Evolutionary conservation across 345 rosid species (phyloP).

Genomic region (Pistacia integerrima): DNA sequence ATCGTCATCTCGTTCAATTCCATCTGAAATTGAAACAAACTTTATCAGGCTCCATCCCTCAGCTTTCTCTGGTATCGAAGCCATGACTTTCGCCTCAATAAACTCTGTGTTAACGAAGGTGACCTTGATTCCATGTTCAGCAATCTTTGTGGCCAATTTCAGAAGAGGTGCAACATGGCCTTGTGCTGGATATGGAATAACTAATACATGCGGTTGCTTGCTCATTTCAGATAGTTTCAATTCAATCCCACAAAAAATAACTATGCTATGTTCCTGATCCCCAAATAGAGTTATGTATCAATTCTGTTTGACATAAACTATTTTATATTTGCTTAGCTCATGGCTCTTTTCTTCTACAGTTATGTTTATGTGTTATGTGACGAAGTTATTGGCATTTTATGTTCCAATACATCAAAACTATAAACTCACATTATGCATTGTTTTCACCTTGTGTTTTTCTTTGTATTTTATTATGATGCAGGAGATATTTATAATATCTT

Average conservation of each 20-base stretch:
- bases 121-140: constrained; percentile 36
- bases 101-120: constrained; percentile 38
- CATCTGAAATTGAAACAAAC: constrained; percentile 32
- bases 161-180: constrained; percentile 39
- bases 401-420: too few species aligned
- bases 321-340: too few species aligned
- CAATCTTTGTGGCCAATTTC: constrained; percentile 36
- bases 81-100: constrained; percentile 21
- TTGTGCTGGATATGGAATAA: constrained; percentile 34
- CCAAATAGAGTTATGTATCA: background rate
- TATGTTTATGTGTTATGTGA: too few species aligned
- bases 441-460: too few species aligned
- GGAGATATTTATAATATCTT: too few species aligned
- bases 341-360: too few species aligned
- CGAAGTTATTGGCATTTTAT: too few species aligned
- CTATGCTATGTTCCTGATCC: too few species aligned
- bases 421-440: too few species aligned
- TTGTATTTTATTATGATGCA: too few species aligned
- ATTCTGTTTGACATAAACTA: too few species aligned
- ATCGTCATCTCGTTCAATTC: constrained; percentile 2
- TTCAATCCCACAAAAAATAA: background rate
- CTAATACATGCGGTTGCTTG: constrained; percentile 25
- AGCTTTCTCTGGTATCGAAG: constrained; percentile 11
- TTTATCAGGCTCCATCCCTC: constrained; percentile 8
- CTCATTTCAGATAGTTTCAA: constrained; percentile 5